Percentiles rank a stretch among this genome's conserved stretches.
These are phyloP conservation scores for Boehmeria nivea DNA, from an alignment of 306 rosid species.

Conservation along the genomic window DNA sequence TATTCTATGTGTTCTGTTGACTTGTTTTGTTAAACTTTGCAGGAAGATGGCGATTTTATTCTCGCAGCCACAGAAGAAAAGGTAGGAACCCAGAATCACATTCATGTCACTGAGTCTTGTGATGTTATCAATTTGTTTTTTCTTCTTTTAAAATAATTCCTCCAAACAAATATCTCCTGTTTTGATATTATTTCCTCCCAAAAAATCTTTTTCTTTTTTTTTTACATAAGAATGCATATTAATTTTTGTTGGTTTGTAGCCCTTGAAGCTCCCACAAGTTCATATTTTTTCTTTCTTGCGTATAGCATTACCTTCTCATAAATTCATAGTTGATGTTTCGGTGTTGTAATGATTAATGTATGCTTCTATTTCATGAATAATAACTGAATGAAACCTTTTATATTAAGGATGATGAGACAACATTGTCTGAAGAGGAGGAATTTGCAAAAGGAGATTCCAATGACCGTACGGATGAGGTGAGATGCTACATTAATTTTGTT, in stretches of 20 bases:
- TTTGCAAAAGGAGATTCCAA: conserved; percentile 57
- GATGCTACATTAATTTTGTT: conserved; percentile 13
- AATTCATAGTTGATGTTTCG: conserved; percentile 1
- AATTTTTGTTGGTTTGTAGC: no score
- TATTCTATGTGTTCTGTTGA: conserved; percentile 25
- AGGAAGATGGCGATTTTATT: conserved; percentile 91
- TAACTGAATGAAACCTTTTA: conserved; percentile 13
- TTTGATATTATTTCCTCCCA: no score
- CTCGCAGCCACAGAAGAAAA: conserved; percentile 67
- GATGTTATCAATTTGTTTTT: no score
- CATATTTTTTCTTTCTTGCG: not conserved
- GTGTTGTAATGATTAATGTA: not conserved
- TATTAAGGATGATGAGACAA: conserved; percentile 91
- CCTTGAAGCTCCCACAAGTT: not conserved
- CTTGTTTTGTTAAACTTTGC: conserved; percentile 24
- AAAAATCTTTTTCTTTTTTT: no score
- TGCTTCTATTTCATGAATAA: conserved; percentile 7
- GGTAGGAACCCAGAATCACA: conserved; percentile 38
- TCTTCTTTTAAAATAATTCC: no score
- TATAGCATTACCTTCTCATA: not conserved
- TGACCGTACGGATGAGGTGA: conserved; percentile 75
- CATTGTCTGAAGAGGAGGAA: conserved; percentile 93
- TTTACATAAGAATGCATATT: no score
- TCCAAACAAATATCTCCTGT: no score
- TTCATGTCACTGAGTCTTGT: no score